These are phyloP conservation scores for Vinca minor DNA, from an alignment of 257 asterid species.

Conservation along the genomic window DNA sequence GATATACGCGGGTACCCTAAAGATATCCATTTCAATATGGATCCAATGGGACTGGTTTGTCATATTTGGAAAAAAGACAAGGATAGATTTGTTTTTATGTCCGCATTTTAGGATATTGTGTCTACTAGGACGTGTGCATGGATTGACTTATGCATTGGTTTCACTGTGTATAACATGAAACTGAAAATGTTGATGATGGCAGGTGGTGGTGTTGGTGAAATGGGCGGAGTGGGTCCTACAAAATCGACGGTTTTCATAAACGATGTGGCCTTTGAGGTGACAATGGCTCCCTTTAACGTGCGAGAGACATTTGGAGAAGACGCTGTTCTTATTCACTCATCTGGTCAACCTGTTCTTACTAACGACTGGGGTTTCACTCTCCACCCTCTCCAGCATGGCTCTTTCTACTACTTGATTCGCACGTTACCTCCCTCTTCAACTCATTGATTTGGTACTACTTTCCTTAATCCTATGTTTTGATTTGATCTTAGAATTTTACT, in stretches of 20 bases:
- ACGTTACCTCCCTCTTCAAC: constrained; percentile 31
- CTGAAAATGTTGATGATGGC: constrained; percentile 6
- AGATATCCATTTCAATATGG: constrained; percentile 16
- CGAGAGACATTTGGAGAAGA: constrained; percentile 80
- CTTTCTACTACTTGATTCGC: constrained; percentile 67
- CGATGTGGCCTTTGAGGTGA: constrained; percentile 83
- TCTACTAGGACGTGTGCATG: constrained; percentile 49
- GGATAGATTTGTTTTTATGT: constrained; percentile 34
- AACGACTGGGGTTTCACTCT: constrained; percentile 76
- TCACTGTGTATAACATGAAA: background rate
- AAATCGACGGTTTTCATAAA: constrained; percentile 74
- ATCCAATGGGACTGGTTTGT: constrained; percentile 24
- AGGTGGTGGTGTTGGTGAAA: constrained; percentile 33
- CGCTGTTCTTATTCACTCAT: constrained; percentile 58
- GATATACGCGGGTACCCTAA: too few relatives aligned
- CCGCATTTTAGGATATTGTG: constrained; percentile 31
- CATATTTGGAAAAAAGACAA: constrained; percentile 30
- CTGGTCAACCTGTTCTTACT: constrained; percentile 73
- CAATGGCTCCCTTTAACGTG: constrained; percentile 54
- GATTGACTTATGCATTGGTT: constrained; percentile 34
- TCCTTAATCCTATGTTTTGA: background rate
- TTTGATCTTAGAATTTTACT: background rate
- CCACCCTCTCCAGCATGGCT: constrained; percentile 75
- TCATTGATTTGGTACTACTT: constrained; percentile 37
- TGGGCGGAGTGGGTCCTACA: constrained; percentile 22